A percentile compares a stretch with the other conserved stretches of the same genome.
phyloP scores from a whole-genome alignment of 495 filamentous ascomycete species.

The Penicillium tannophilum region DNA sequence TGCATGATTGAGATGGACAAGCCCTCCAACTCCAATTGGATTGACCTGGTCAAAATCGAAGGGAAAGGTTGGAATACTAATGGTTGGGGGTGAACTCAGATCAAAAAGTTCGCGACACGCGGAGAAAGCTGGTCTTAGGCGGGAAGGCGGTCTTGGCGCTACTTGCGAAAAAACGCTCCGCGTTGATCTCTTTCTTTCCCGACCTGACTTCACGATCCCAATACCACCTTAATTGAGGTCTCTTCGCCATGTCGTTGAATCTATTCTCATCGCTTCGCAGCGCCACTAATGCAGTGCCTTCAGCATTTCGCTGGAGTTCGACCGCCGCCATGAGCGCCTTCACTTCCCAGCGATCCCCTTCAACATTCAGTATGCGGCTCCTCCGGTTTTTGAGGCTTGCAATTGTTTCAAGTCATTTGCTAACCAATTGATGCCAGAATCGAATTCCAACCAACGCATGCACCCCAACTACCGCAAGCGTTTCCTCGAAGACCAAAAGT shows the following conservation, averaged over 20 bases:
- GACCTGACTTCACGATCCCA: conserved; percentile 4
- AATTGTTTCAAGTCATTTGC: background rate
- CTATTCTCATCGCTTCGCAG: conserved; percentile 38
- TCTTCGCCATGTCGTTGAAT: conserved; percentile 34
- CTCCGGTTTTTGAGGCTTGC: background rate
- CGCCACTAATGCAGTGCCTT: conserved; percentile 25
- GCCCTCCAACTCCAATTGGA: background rate
- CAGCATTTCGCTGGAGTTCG: conserved; percentile 45
- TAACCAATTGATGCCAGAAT: conserved; percentile 11
- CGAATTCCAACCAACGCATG: conserved; percentile 24
- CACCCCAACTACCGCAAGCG: conserved; percentile 36
- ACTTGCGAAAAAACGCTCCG: conserved; percentile 31
- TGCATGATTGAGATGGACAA: conserved; percentile 60
- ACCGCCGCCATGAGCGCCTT: conserved; percentile 36
- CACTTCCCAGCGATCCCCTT: conserved; percentile 27
- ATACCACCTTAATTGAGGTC: conserved; percentile 8
- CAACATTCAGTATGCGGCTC: conserved; percentile 25
- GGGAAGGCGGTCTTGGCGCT: conserved; percentile 34
- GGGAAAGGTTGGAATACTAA: background rate
- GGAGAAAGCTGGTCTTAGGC: conserved; percentile 22
- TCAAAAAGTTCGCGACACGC: conserved; percentile 17
- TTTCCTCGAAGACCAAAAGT: conserved; percentile 44
- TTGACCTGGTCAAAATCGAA: background rate
- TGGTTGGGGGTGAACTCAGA: background rate
- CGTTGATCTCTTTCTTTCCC: conserved; percentile 7